phyloP scores from a whole-genome alignment of 2,329 filamentous ascomycete species.

The Colletotrichum sp. region DNA sequence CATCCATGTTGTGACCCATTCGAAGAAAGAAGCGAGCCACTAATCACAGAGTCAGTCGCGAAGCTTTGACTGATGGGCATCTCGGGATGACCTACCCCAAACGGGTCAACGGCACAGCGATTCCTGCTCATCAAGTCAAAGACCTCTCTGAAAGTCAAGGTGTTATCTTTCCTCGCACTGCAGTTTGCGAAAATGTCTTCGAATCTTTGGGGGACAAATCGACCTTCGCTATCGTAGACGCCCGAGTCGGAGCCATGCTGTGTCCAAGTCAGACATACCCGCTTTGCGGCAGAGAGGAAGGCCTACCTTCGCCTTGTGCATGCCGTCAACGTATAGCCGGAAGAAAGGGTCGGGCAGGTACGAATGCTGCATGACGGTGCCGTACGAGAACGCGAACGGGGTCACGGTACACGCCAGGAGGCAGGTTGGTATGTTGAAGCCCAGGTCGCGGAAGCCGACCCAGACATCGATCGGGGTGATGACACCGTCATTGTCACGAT shows the following conservation, averaged over 20 bases:
- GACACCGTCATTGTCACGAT: slow-evolving; percentile 38
- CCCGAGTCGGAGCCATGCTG: slow-evolving; percentile 49
- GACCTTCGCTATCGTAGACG: slow-evolving; percentile 48
- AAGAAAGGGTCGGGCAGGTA: slow-evolving; percentile 36
- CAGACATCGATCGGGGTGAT: slow-evolving; percentile 41
- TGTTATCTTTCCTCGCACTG: slow-evolving; percentile 35
- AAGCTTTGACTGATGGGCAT: rapidly evolving
- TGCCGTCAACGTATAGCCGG: slow-evolving; percentile 33
- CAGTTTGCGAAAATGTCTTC: slow-evolving; percentile 53
- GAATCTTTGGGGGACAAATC: slow-evolving; percentile 50
- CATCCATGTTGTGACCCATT: slow-evolving; percentile 53
- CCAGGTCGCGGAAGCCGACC: slow-evolving; percentile 38
- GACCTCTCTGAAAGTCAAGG: slow-evolving; percentile 38
- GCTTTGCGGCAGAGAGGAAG: too few species aligned
- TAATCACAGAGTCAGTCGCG: background rate
- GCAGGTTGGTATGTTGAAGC: slow-evolving; percentile 40
- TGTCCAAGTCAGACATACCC: background rate
- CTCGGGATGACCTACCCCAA: slow-evolving; percentile 37
- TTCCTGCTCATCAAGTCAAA: slow-evolving; percentile 38
- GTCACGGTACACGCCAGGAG: slow-evolving; percentile 39
- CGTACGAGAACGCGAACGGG: slow-evolving; percentile 46
- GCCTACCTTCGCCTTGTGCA: slow-evolving; percentile 41
- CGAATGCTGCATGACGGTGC: slow-evolving; percentile 37
- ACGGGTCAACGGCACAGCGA: slow-evolving; percentile 40
- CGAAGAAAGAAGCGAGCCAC: slow-evolving; percentile 22